Base-by-base conservation (phyloP, 2,329 filamentous ascomycete species). In the Sclerotinia glacialis region DNA sequence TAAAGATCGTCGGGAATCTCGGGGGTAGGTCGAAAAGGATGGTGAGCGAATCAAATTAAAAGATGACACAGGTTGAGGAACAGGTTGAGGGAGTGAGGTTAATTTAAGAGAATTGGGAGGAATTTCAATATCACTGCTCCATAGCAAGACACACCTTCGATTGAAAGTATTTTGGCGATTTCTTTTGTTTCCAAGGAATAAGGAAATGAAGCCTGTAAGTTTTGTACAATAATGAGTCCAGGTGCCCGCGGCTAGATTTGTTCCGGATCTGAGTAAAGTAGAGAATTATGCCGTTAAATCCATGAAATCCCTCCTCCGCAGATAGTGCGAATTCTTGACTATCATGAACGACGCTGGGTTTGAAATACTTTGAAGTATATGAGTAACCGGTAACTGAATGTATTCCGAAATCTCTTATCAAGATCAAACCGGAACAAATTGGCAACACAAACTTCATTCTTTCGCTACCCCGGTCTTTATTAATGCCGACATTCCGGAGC, bases 101-200 rank as follows among this genome's bases (percentile, higher is more conserved):
- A 42, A 23, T 21, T 40, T 42, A 16, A 53, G 23, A 46, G 42
- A 52, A 28, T 47, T 6, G 54, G 23, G 28, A 18, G 53, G 23
- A 55, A 50, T 5, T 42, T 31, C 21, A 40, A 59, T 65, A 23
- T n/a, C 52, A 59, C 42, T 23, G 42, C 31, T 65, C 62, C 52
- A 65, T 65, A 31, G 49, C 58, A 26, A 56, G n/a, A 65, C 62
- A 65, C 53, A 49, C 42, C 62, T 56, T 47, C 62, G 44, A 58
- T n/a, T 65, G 31, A 40, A 58, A 59, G 7, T 40, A 37, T 58
- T 28, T 26, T 28, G 42, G 31, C 31, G 42, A 28, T 9, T 37
- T 65, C 26, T 49, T 49, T 42, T 50, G 28, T 18, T n/a, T 47
- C 11, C 40, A 58, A 65, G 42, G 28, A 50, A 59, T 47, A 65